These are phyloP conservation scores for Magnaporthiopsis incrustans DNA, from an alignment of 2,329 filamentous ascomycete species.

Conservation along the genomic window DNA sequence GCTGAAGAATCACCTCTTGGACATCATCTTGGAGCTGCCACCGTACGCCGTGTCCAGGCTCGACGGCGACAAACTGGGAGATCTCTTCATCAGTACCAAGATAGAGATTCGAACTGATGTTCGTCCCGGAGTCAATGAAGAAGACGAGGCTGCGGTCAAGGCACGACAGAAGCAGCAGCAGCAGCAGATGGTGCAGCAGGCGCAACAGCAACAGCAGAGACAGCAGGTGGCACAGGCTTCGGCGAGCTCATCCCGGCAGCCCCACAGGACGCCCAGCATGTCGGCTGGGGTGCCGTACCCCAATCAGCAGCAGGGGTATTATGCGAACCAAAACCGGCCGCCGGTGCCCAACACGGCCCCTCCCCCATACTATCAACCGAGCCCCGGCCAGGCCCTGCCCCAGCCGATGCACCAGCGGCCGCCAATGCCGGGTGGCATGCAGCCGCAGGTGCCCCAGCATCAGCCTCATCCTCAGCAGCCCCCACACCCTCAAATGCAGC, in stretches of 20 bases:
- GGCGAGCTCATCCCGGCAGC: constrained; percentile 19
- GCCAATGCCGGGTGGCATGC: constrained; percentile 27
- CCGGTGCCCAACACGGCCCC: constrained; percentile 25
- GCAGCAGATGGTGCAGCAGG: constrained; percentile 15
- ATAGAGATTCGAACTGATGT: constrained; percentile 66
- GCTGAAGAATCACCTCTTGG: constrained; percentile 64
- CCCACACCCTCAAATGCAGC: constrained; percentile 28
- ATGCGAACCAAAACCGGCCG: constrained; percentile 37
- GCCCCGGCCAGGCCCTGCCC: constrained; percentile 31
- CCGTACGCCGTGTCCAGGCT: constrained; percentile 82
- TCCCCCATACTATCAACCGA: constrained; percentile 35
- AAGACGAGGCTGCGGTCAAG: constrained; percentile 60
- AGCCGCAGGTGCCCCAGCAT: constrained; percentile 24
- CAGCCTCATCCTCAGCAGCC: constrained; percentile 31
- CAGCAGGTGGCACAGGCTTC: constrained; percentile 23
- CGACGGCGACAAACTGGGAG: constrained; percentile 76
- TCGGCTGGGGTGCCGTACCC: constrained; percentile 28
- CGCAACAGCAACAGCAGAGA: constrained; percentile 10
- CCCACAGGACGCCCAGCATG: constrained; percentile 24
- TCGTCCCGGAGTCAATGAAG: constrained; percentile 73
- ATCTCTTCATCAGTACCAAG: constrained; percentile 73
- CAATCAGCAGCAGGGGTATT: constrained; percentile 33
- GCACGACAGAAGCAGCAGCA: constrained; percentile 15
- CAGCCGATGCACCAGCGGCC: constrained; percentile 28
- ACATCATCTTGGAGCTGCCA: constrained; percentile 68